Conservation (phyloP, 345 rosid genomes). For the Arabidopsis thaliana region DNA sequence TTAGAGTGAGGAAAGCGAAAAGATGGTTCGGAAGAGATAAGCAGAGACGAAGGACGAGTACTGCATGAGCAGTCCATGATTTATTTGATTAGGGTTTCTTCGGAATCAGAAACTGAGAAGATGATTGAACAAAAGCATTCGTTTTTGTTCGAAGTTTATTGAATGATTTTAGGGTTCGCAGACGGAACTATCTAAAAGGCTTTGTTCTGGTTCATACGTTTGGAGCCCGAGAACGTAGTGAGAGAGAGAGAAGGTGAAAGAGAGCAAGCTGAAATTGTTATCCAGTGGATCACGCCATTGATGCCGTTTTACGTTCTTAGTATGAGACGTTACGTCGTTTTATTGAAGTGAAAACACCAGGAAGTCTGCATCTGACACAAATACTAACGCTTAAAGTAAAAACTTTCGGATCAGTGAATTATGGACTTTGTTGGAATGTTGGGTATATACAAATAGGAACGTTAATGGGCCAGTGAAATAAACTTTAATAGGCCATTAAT, state of each 20-base stretch:
- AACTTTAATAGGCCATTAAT: too few species aligned
- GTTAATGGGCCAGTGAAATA: constrained; percentile 4
- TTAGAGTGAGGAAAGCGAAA: constrained; percentile 34
- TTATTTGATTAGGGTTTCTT: constrained; percentile 9
- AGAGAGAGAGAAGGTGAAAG: background rate
- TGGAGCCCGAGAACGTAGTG: constrained; percentile 34
- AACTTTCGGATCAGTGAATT: background rate
- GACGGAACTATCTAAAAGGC: constrained; percentile 33
- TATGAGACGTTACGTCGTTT: constrained; percentile 17
- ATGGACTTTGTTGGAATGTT: background rate
- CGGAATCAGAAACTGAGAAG: constrained; percentile 20
- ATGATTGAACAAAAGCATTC: constrained; percentile 8
- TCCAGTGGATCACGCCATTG: background rate
- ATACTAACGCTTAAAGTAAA: background rate
- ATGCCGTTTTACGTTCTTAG: background rate
- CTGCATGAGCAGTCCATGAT: constrained; percentile 48
- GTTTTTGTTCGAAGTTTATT: background rate
- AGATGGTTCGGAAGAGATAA: constrained; percentile 38
- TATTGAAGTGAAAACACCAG: background rate
- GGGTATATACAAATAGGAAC: background rate
- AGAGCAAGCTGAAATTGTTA: background rate
- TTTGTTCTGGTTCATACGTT: constrained; percentile 42
- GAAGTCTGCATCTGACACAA: constrained; percentile 14
- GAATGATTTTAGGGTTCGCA: constrained; percentile 13
- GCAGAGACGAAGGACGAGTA: constrained; percentile 37